Evolutionary conservation across 176 grass and related monocot species (phyloP).

Genomic region (Olyra latifolia): DNA sequence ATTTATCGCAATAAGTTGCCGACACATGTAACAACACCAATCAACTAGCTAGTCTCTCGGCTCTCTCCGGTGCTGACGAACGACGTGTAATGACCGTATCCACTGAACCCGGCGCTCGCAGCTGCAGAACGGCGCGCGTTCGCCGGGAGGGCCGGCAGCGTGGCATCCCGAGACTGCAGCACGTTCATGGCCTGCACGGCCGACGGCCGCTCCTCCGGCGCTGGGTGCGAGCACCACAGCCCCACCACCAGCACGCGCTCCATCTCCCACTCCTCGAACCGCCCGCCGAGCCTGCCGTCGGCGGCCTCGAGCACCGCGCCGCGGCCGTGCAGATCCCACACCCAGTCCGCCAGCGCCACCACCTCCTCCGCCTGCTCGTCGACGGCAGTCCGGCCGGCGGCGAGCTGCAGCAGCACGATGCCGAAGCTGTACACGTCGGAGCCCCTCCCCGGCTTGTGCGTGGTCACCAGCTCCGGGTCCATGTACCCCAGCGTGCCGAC

Average conservation of each 20-base stretch:
- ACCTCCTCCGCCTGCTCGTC: background rate
- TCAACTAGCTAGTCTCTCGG: too few species aligned
- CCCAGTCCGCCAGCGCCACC: constrained; percentile 10
- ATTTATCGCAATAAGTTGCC: too few species aligned
- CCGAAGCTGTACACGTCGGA: too few species aligned
- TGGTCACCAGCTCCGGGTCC: background rate
- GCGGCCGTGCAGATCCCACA: constrained; percentile 37
- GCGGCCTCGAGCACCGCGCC: constrained; percentile 14
- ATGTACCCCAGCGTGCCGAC: background rate
- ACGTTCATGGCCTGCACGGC: background rate
- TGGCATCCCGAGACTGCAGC: background rate
- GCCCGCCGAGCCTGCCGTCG: constrained; percentile 26
- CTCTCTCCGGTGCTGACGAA: too few species aligned
- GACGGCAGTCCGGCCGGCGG: background rate
- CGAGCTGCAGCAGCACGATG: too few species aligned
- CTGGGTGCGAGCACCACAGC: constrained; percentile 50
- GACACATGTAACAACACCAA: too few species aligned
- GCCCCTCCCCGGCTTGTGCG: background rate
- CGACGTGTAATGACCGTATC: too few species aligned
- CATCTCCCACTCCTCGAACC: background rate
- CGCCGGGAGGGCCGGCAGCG: background rate
- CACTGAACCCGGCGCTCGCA: too few species aligned
- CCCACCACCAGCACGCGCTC: constrained; percentile 41
- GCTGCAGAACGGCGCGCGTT: background rate
- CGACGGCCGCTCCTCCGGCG: constrained; percentile 19